Percentiles rank a stretch among this genome's conserved stretches.
phyloP scores from a whole-genome alignment of 2,329 filamentous ascomycete species.

The Penicillium rolfsii region DNA sequence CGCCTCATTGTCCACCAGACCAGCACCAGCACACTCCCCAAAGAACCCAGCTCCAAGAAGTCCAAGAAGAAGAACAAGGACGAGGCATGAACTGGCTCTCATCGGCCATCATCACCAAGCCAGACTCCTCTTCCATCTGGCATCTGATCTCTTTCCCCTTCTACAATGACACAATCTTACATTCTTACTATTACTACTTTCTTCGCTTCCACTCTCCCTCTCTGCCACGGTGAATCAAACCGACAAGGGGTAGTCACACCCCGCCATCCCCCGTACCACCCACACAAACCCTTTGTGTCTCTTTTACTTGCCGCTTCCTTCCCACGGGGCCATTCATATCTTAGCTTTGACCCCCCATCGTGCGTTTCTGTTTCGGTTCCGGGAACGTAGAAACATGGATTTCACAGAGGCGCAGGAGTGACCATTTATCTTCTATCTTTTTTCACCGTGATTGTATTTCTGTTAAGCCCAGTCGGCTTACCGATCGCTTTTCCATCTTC shows the following conservation, averaged over 20 bases:
- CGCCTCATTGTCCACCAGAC: slow-evolving; percentile 84
- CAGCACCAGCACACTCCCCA: slow-evolving; percentile 61
- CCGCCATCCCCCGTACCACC: slow-evolving; percentile 15
- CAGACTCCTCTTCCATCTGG: neutral
- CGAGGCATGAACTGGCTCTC: slow-evolving; percentile 35
- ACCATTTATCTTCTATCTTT: slow-evolving; percentile 18
- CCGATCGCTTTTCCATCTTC: neutral
- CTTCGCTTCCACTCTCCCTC: neutral
- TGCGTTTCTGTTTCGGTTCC: slow-evolving; percentile 19
- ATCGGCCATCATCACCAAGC: no score
- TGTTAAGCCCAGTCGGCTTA: neutral
- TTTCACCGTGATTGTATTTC: neutral
- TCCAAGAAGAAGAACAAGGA: slow-evolving; percentile 65
- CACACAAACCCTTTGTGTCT: neutral
- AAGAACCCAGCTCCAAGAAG: slow-evolving; percentile 53
- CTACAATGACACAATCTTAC: neutral
- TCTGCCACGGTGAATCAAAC: slow-evolving; percentile 16
- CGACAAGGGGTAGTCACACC: slow-evolving; percentile 18
- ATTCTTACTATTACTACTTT: slow-evolving; percentile 17
- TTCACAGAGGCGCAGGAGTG: slow-evolving; percentile 28
- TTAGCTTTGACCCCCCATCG: slow-evolving; percentile 10
- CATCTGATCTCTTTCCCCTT: neutral
- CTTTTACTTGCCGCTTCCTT: neutral
- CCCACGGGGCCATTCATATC: neutral
- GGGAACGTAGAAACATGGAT: slow-evolving; percentile 34